These are phyloP conservation scores for Nicotiana paniculata DNA, from an alignment of 257 asterid species.

Conservation along the genomic window DNA sequence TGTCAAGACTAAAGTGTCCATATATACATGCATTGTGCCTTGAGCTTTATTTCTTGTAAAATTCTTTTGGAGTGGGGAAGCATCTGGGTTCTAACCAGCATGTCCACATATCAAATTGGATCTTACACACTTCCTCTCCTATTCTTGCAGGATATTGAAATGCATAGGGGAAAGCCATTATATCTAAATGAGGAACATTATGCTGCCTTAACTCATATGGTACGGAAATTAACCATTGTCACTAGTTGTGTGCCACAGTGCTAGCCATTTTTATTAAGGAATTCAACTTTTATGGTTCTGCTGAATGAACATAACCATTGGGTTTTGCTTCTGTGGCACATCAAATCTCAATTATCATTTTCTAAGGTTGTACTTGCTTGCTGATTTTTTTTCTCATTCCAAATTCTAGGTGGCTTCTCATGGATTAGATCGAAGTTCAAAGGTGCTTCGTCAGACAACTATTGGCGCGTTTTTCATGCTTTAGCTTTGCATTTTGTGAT, in stretches of 20 bases:
- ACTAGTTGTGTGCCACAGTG: neutral
- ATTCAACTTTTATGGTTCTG: neutral
- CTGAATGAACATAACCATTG: neutral
- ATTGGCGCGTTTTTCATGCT: slow-evolving; percentile 69
- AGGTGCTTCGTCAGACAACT: slow-evolving; percentile 89
- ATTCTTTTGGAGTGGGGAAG: neutral
- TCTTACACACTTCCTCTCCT: neutral
- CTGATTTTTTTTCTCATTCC: slow-evolving; percentile 18
- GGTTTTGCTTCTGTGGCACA: neutral
- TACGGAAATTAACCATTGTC: slow-evolving; percentile 11
- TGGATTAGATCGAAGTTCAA: slow-evolving; percentile 91
- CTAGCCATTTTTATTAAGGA: neutral
- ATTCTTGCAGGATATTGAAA: slow-evolving; percentile 69
- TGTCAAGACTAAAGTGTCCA: neutral
- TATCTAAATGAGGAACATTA: slow-evolving; percentile 88
- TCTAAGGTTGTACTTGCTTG: neutral
- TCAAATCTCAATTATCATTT: neutral
- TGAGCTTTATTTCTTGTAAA: neutral
- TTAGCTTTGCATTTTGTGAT: slow-evolving; percentile 34
- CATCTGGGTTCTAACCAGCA: neutral
- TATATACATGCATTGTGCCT: neutral
- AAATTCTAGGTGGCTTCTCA: slow-evolving; percentile 85
- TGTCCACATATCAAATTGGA: slow-evolving; percentile 4
- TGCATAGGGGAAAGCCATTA: slow-evolving; percentile 87
- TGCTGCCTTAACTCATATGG: slow-evolving; percentile 86